A percentile compares a stretch with the other conserved stretches of the same genome.
Conservation (phyloP, 2,329 filamentous ascomycete genomes). For the Boeremia exigua region DNA sequence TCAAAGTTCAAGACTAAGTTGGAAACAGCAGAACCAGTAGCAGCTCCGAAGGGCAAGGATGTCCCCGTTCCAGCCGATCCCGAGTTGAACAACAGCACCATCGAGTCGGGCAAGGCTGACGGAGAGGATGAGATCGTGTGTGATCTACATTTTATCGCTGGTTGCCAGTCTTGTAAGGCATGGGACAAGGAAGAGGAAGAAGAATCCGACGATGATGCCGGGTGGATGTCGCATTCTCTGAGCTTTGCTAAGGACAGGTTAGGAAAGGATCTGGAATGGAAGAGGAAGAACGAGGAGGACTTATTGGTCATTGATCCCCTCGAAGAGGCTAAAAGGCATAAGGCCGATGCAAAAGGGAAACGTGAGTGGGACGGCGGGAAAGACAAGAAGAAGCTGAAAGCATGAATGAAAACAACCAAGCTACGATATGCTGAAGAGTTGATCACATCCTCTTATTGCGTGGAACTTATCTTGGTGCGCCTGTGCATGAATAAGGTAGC, state of each 20-base stretch:
- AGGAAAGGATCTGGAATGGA: conserved; percentile 89
- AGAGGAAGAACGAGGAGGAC: conserved; percentile 89
- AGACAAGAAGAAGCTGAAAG: conserved; percentile 29
- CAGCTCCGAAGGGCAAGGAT: conserved; percentile 46
- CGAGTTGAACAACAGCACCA: conserved; percentile 9
- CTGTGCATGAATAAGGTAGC: background rate
- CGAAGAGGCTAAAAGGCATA: conserved; percentile 77
- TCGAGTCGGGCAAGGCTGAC: conserved; percentile 10
- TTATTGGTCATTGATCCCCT: conserved; percentile 91
- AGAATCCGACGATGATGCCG: conserved; percentile 64
- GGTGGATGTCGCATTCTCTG: conserved; percentile 86
- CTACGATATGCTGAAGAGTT: no score
- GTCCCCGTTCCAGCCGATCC: conserved; percentile 28
- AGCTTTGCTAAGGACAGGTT: conserved; percentile 88
- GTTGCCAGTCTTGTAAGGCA: conserved; percentile 87
- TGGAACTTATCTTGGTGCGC: no score
- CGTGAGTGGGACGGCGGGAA: conserved; percentile 37
- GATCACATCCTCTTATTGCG: no score
- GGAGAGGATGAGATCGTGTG: conserved; percentile 65
- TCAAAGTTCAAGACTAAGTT: conserved; percentile 82
- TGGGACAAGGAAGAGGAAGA: conserved; percentile 77
- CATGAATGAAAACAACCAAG: background rate
- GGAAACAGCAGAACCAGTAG: conserved; percentile 49
- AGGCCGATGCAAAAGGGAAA: conserved; percentile 60
- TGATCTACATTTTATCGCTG: conserved; percentile 93